These are phyloP conservation scores for Thinopyrum elongatum DNA, from an alignment of 176 grass and related monocot species.

Conservation along the genomic window DNA sequence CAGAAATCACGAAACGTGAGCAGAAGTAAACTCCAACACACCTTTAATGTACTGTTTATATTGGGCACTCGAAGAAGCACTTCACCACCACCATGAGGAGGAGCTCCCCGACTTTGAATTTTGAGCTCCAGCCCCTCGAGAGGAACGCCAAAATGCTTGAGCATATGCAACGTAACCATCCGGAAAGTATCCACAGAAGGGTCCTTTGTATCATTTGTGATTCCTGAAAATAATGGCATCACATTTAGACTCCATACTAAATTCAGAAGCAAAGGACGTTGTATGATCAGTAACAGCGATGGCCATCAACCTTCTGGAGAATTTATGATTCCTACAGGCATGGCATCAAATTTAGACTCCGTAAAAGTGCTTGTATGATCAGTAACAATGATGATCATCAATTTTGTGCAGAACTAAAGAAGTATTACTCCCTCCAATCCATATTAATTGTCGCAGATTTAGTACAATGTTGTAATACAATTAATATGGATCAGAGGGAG, in stretches of 20 bases:
- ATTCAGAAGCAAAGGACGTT: neutral
- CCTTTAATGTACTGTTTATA: slow-evolving; percentile 58
- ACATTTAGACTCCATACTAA: neutral
- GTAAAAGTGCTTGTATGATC: neutral
- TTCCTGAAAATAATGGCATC: slow-evolving; percentile 45
- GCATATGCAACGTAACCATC: slow-evolving; percentile 80
- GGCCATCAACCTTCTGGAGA: neutral
- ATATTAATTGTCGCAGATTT: too few relatives aligned
- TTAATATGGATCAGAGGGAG: too few relatives aligned
- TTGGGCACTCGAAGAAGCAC: slow-evolving; percentile 71
- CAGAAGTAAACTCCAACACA: slow-evolving; percentile 25
- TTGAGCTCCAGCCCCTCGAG: slow-evolving; percentile 81
- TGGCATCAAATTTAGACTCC: neutral
- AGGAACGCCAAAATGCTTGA: slow-evolving; percentile 85
- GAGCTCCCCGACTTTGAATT: slow-evolving; percentile 73
- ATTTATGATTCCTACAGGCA: neutral
- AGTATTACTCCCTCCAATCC: too few relatives aligned
- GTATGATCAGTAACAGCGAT: neutral
- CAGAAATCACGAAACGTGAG: neutral
- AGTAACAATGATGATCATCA: neutral
- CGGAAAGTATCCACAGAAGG: slow-evolving; percentile 75
- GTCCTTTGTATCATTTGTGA: slow-evolving; percentile 89
- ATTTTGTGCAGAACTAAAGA: neutral
- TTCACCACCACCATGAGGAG: slow-evolving; percentile 83
- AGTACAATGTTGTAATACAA: too few relatives aligned